Percentiles rank a stretch among this genome's conserved stretches.
These are phyloP conservation scores for Paracoccidioides lutzii DNA, from an alignment of 2,329 filamentous ascomycete genomes.

Conservation along the genomic window DNA sequence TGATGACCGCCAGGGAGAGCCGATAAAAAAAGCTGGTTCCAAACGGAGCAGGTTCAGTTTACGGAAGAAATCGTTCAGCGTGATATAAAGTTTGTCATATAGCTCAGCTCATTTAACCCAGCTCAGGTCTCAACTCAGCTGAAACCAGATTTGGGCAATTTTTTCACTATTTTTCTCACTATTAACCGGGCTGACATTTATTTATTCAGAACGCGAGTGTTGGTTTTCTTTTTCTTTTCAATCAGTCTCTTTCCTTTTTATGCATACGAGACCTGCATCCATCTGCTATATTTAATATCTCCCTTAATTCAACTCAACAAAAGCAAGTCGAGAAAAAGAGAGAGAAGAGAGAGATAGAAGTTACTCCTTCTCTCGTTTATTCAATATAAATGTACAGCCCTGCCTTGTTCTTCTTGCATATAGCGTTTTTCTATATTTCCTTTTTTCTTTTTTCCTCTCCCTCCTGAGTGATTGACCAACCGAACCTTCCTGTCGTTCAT, in stretches of 20 bases:
- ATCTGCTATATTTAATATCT: too few species aligned
- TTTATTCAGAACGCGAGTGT: too few species aligned
- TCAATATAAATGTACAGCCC: too few species aligned
- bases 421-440: neutral
- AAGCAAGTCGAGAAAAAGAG: too few species aligned
- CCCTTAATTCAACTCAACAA: too few species aligned
- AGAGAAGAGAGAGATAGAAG: neutral
- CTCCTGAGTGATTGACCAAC: neutral
- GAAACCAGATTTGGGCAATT: neutral
- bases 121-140: neutral
- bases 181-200: too few species aligned
- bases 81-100: constrained; percentile 15
- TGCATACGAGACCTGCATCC: too few species aligned
- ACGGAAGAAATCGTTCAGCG: constrained; percentile 33
- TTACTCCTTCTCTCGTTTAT: neutral
- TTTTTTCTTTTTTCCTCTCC: neutral
- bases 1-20: neutral
- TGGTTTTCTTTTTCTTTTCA: too few species aligned
- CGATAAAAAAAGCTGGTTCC: constrained; percentile 3
- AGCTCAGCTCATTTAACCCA: neutral
- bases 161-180: too few species aligned
- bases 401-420: constrained; percentile 1
- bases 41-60: constrained; percentile 33
- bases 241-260: too few species aligned
- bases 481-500: neutral